Evolutionary conservation across 2,329 filamentous ascomycete species (phyloP).

Genomic region (Fusarium sp.): DNA sequence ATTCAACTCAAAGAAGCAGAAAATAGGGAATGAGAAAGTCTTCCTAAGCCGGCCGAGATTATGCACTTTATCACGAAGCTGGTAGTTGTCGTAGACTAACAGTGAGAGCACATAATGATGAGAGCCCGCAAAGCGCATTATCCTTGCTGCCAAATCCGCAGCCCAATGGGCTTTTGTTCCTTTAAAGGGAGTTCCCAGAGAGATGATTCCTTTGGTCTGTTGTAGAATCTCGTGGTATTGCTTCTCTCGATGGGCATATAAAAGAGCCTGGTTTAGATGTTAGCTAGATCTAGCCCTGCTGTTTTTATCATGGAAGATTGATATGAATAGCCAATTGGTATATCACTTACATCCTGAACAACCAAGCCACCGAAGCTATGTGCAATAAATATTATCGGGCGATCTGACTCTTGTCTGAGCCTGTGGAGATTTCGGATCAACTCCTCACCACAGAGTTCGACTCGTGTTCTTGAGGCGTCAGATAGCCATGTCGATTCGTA

Average conservation of each 20-base stretch:
- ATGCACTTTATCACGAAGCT: background rate
- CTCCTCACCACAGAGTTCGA: background rate
- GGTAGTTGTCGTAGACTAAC: background rate
- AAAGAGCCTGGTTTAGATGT: background rate
- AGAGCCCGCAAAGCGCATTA: background rate
- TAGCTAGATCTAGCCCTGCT: too few relatives aligned
- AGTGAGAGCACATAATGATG: background rate
- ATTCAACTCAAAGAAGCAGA: background rate
- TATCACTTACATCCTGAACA: background rate
- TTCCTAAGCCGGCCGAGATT: background rate
- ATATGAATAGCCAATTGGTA: too few relatives aligned
- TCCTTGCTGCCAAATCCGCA: background rate
- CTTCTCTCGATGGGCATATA: background rate
- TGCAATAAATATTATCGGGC: background rate
- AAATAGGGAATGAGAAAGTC: background rate
- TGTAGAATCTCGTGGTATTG: background rate
- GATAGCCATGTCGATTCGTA: background rate
- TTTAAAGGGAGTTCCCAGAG: background rate
- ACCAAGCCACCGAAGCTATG: background rate
- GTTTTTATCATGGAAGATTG: too few relatives aligned
- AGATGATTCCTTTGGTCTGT: background rate
- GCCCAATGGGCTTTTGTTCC: background rate
- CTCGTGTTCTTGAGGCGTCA: background rate
- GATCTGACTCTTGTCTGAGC: background rate
- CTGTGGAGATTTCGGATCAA: background rate